phyloP scores from a whole-genome alignment of 2,329 filamentous ascomycete species.

The Tympanopsis confertula region DNA sequence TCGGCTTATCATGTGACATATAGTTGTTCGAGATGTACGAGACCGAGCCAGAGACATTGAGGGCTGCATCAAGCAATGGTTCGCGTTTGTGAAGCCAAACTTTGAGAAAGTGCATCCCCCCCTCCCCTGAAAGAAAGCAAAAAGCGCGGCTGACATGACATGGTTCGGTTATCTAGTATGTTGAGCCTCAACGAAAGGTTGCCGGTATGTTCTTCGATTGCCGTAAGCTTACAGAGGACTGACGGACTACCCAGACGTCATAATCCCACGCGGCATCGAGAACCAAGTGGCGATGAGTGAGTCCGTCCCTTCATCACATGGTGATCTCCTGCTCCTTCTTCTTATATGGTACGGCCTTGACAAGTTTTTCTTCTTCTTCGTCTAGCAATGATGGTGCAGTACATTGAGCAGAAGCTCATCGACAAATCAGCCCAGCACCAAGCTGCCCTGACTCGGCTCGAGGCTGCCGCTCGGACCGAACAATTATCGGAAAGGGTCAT shows the following conservation, averaged over 20 bases:
- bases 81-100: conserved; percentile 89
- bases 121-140: not conserved
- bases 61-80: conserved; percentile 97
- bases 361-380: conserved; percentile 4
- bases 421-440: conserved; percentile 79
- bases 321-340: not conserved
- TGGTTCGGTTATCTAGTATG: conserved; percentile 39
- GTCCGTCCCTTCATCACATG: conserved; percentile 16
- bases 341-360: not conserved
- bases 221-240: not conserved
- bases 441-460: conserved; percentile 65
- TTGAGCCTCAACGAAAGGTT: conserved; percentile 80
- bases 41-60: conserved; percentile 85
- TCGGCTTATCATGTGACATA: not conserved
- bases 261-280: conserved; percentile 87
- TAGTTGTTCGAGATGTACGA: conserved; percentile 76
- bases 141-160: conserved; percentile 3
- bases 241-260: conserved; percentile 53
- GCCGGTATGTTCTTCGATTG: conserved; percentile 41
- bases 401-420: conserved; percentile 75
- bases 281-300: conserved; percentile 80
- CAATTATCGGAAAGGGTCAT: conserved; percentile 66
- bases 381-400: conserved; percentile 80
- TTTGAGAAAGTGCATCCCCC: conserved; percentile 56
- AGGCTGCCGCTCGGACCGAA: conserved; percentile 58